phyloP scores from a whole-genome alignment of 768 basidiomycete species.

The Lyophyllum shimeji region DNA sequence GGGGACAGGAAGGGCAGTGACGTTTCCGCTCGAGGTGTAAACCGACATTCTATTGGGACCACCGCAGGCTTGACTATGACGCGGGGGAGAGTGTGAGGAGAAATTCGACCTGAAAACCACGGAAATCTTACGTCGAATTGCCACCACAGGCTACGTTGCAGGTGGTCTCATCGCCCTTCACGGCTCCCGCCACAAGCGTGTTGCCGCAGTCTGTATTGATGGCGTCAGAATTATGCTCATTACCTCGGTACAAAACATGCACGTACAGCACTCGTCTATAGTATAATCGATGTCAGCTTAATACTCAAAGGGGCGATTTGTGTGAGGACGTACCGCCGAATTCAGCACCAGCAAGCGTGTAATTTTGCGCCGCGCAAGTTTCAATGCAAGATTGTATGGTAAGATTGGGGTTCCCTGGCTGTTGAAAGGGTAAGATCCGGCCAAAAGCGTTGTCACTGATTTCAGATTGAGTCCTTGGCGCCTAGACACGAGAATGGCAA shows the following conservation, averaged over 20 bases:
- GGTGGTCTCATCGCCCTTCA: conserved; percentile 39
- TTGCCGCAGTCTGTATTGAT: conserved; percentile 64
- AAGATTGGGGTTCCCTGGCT: conserved; percentile 27
- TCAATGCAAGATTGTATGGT: conserved; percentile 68
- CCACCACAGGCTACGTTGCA: conserved; percentile 81
- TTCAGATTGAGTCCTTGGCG: not conserved
- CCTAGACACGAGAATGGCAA: not conserved
- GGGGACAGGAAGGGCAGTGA: conserved; percentile 62
- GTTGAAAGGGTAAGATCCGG: conserved; percentile 44
- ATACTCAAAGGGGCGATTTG: conserved; percentile 2
- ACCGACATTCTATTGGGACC: conserved; percentile 72
- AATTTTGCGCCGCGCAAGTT: conserved; percentile 54
- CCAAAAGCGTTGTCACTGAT: conserved; percentile 58
- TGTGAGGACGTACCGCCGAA: conserved; percentile 46
- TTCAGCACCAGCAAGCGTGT: conserved; percentile 70
- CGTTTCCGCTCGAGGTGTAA: conserved; percentile 51
- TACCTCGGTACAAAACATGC: not conserved
- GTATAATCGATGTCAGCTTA: conserved; percentile 6
- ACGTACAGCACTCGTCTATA: conserved; percentile 48
- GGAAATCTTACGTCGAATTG: conserved; percentile 52
- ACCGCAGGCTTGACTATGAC: conserved; percentile 63
- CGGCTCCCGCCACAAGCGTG: conserved; percentile 60
- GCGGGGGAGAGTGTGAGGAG: conserved; percentile 5
- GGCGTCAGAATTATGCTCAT: not conserved
- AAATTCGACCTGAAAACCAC: not conserved